Evolutionary conservation across 805 yeast genomes (phyloP).

Genomic region (Ogataea saltuana): DNA sequence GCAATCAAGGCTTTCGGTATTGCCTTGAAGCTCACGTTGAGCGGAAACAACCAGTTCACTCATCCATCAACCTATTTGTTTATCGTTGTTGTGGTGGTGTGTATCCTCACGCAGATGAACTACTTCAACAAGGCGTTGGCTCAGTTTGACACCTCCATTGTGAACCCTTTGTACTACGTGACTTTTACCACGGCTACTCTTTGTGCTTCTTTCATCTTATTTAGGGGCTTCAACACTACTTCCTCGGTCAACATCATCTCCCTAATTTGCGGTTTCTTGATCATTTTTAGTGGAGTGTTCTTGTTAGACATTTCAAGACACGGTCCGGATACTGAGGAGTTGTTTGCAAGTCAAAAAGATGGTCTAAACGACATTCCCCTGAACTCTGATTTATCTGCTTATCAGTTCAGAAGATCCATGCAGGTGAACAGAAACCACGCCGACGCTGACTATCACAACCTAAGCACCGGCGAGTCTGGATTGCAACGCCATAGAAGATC

Average conservation of each 20-base stretch:
- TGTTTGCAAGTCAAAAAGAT: conserved; percentile 47
- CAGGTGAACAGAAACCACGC: conserved; percentile 51
- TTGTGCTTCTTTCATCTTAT: conserved; percentile 80
- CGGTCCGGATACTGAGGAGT: conserved; percentile 48
- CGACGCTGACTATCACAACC: conserved; percentile 26
- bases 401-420: conserved; percentile 75
- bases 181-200: conserved; percentile 88
- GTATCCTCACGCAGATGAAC: conserved; percentile 90
- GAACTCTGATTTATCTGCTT: conserved; percentile 77
- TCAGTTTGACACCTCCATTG: conserved; percentile 90
- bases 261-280: conserved; percentile 78
- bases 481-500: conserved; percentile 60
- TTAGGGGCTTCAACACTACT: conserved; percentile 84
- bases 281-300: conserved; percentile 86
- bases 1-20: conserved; percentile 92
- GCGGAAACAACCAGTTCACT: conserved; percentile 85
- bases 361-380: conserved; percentile 66
- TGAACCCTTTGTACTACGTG: conserved; percentile 87
- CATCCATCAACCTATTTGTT: conserved; percentile 83
- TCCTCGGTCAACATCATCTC: conserved; percentile 79
- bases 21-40: conserved; percentile 79
- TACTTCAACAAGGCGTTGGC: conserved; percentile 92
- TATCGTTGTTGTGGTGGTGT: conserved; percentile 71
- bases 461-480: conserved; percentile 42
- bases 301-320: conserved; percentile 76